These are phyloP conservation scores for Aspergillus aculeatinus DNA, from an alignment of 2,329 filamentous ascomycete genomes.

Conservation along the genomic window DNA sequence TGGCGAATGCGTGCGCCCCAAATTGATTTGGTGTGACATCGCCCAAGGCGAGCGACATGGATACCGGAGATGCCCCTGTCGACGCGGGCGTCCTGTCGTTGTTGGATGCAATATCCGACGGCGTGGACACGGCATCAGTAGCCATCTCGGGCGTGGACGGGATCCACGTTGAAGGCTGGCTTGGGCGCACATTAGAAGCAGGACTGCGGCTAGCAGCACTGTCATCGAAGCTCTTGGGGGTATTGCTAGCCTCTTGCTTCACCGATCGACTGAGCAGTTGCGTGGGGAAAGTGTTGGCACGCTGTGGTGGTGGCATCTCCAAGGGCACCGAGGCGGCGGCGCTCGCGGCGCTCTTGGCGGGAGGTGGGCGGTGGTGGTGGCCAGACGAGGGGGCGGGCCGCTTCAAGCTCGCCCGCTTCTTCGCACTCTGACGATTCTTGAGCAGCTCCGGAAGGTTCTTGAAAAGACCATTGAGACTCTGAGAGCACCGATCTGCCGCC, in stretches of 20 bases:
- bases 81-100: conserved; percentile 25
- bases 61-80: conserved; percentile 18
- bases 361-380: not conserved
- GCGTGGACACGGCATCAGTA: conserved; percentile 32
- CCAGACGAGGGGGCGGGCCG: conserved; percentile 40
- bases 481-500: conserved; percentile 83
- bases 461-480: conserved; percentile 73
- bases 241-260: conserved; percentile 24
- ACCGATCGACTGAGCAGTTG: conserved; percentile 30
- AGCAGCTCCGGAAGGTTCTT: conserved; percentile 76
- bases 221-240: conserved; percentile 35
- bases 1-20: conserved; percentile 34
- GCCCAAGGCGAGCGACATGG: conserved; percentile 23
- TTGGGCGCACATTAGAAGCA: conserved; percentile 18
- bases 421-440: conserved; percentile 53
- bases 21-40: conserved; percentile 30
- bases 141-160: conserved; percentile 28
- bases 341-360: not conserved
- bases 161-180: conserved; percentile 25
- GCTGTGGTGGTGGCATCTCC: conserved; percentile 28
- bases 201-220: conserved; percentile 21
- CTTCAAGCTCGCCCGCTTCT: conserved; percentile 50
- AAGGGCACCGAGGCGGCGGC: conserved; percentile 15
- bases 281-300: conserved; percentile 43
- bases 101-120: conserved; percentile 24